Evolutionary conservation across 2,329 filamentous ascomycete genomes (phyloP), one percentile per base, ranked within the genome.

Genomic region (Aspergillus texensis): DNA sequence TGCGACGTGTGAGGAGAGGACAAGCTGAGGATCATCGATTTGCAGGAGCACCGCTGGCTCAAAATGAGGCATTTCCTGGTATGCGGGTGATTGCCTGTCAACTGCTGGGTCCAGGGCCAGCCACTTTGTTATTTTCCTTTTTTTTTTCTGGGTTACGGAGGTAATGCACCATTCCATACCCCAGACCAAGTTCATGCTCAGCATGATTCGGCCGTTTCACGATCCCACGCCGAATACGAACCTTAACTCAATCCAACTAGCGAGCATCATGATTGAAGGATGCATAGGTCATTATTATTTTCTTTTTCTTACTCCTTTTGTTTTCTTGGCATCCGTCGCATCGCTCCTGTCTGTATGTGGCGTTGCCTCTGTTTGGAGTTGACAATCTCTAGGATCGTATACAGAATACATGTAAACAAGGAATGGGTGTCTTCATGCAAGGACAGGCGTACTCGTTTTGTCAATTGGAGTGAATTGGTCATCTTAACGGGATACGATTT

Each of bases 11-110:
- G 52, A 16, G 52, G 28, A 55, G 30, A 21, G 32, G 32, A 55
- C 32, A 55, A 55, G 52, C 52, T 39, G 52, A 39, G 52, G 52
- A 55, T 28, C 52, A 28, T 55, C 52, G 34, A 24, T 32, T 21
- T 55, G 52, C 34, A 55, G 52, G 21, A 39, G n/a, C 34, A 39
- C 21, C 39, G 11, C 52, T 21, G 21, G 32, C 16, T 34, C 16
- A 19, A 14, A 24, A 55, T 55, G 52, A 55, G 52, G 52, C 21
- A 55, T 55, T 55, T 55, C 28, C 48, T 55, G 52, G 32, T 26
- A 55, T 55, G 52, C 32, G 30, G 34, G 32, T 54, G 32, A 21
- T 21, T 10, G 19, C 24, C 30, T 54, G 28, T 34, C 50, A 53
- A 48, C 32, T 32, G 28, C 52, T 10, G 4, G 21, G 52, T 24